phyloP scores from a whole-genome alignment of 139 green algal genomes.

The Monoraphidium neglectum region DNA sequence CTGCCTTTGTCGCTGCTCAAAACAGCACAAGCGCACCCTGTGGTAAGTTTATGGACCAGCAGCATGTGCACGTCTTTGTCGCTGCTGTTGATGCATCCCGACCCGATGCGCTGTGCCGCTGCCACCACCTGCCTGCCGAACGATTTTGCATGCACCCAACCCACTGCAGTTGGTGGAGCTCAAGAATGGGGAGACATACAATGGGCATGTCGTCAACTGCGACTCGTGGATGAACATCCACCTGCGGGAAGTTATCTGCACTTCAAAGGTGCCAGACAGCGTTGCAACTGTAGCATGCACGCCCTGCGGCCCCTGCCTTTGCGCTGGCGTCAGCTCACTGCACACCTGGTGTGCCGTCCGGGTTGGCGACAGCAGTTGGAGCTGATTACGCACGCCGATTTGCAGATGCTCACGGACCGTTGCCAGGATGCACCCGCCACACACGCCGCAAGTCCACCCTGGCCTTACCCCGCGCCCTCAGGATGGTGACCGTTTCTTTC shows the following conservation, averaged over 20 bases:
- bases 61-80: background rate
- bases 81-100: background rate
- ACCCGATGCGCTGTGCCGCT: background rate
- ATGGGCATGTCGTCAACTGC: constrained; percentile 94
- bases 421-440: background rate
- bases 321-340: too few species aligned
- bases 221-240: constrained; percentile 99
- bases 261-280: constrained; percentile 91
- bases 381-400: too few species aligned
- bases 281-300: too few species aligned
- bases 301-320: too few species aligned
- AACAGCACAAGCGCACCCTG: constrained; percentile 81
- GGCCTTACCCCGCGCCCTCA: constrained; percentile 29
- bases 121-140: background rate
- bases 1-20: constrained; percentile 89
- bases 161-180: constrained; percentile 96
- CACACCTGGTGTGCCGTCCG: too few species aligned
- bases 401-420: too few species aligned
- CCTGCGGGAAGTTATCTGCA: constrained; percentile 97
- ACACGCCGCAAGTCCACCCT: background rate
- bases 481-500: constrained; percentile 96
- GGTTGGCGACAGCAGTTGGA: too few species aligned
- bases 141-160: too few species aligned
- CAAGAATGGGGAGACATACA: constrained; percentile 99
- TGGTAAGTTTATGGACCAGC: constrained; percentile 60